Conservation (phyloP, 2,329 filamentous ascomycete genomes). For the Aschersonia sp. region DNA sequence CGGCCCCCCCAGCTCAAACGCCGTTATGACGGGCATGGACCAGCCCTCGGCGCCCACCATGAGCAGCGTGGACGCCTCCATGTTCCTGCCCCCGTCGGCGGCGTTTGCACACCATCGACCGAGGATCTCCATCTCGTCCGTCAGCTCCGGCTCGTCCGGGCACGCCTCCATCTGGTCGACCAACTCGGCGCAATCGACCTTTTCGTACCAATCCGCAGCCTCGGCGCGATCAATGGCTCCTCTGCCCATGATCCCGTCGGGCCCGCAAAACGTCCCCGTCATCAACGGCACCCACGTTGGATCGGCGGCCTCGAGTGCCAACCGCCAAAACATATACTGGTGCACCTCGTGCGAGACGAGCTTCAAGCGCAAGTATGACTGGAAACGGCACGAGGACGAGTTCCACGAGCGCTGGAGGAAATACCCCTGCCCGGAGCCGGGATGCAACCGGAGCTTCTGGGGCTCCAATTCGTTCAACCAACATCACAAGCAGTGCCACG, state of each 20-base stretch:
- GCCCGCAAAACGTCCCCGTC: constrained; percentile 12
- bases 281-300: constrained; percentile 17
- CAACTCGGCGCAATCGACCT: constrained; percentile 22
- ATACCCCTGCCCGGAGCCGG: constrained; percentile 47
- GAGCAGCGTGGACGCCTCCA: constrained; percentile 9
- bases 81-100: constrained; percentile 21
- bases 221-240: constrained; percentile 20
- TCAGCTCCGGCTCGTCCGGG: constrained; percentile 33
- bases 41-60: background rate
- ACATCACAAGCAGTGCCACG: constrained; percentile 50
- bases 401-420: constrained; percentile 55
- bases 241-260: constrained; percentile 19
- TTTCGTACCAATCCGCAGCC: constrained; percentile 23
- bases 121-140: constrained; percentile 32
- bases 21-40: constrained; percentile 3
- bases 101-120: constrained; percentile 23
- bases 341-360: constrained; percentile 47
- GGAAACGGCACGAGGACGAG: constrained; percentile 55
- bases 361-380: constrained; percentile 54
- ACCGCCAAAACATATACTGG: constrained; percentile 36
- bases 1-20: constrained; percentile 2
- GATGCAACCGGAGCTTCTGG: constrained; percentile 53
- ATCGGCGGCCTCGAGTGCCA: constrained; percentile 13
- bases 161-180: constrained; percentile 31
- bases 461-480: constrained; percentile 54